phyloP scores from a whole-genome alignment of 345 rosid species.

The Leavenworthia alabamica region DNA sequence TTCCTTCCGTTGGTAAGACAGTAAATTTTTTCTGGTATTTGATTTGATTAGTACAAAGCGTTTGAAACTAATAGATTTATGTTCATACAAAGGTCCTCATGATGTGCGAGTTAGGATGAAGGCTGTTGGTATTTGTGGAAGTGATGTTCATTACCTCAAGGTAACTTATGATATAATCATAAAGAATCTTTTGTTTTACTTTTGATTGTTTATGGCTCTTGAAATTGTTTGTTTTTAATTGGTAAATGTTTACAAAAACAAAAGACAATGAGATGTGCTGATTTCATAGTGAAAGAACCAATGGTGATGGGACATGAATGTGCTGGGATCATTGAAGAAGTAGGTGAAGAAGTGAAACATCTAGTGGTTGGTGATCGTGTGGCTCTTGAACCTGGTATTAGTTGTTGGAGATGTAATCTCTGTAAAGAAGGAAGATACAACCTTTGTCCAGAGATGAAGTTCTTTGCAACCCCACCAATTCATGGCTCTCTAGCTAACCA shows the following conservation, averaged over 20 bases:
- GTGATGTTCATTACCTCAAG: conserved; percentile 95
- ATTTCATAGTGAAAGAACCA: conserved; percentile 81
- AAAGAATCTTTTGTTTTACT: neutral
- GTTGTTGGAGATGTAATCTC: conserved; percentile 62
- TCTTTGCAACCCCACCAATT: conserved; percentile 84
- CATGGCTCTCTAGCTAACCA: conserved; percentile 90
- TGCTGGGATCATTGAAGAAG: conserved; percentile 82
- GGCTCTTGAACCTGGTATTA: conserved; percentile 87
- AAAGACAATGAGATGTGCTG: conserved; percentile 79
- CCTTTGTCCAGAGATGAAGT: conserved; percentile 89
- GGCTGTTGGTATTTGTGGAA: conserved; percentile 88
- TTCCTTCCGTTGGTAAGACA: conserved; percentile 59
- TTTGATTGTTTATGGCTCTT: conserved; percentile 2
- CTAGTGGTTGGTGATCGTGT: conserved; percentile 70
- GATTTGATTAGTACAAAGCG: neutral
- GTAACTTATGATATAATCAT: conserved; percentile 24
- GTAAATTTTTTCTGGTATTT: neutral
- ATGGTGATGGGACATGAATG: conserved; percentile 97
- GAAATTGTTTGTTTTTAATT: neutral
- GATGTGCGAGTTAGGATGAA: conserved; percentile 80
- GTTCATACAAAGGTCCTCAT: conserved; percentile 46
- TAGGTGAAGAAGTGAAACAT: conserved; percentile 68
- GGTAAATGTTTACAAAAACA: neutral
- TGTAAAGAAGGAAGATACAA: conserved; percentile 83
- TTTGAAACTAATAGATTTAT: neutral